These are phyloP conservation scores for Cryptococcus sp. DNA, from an alignment of 1,284 basidiomycete species.

Conservation along the genomic window DNA sequence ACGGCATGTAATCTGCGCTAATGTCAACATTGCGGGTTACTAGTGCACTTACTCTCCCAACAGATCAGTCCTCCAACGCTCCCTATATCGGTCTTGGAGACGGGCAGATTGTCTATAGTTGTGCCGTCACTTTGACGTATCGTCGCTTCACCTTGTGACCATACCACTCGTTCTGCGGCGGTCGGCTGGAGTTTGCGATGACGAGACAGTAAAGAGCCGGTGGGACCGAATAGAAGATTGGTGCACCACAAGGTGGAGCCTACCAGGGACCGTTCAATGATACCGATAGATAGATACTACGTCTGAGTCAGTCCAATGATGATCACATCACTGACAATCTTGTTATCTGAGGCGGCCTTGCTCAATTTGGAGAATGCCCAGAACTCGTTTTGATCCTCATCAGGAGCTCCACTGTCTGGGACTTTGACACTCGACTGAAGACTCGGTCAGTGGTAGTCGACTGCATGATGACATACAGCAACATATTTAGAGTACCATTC, in stretches of 20 bases:
- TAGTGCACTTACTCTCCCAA: conserved; percentile 62
- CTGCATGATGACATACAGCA: conserved; percentile 22
- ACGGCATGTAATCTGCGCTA: conserved; percentile 65
- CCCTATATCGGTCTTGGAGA: conserved; percentile 54
- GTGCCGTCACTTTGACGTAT: conserved; percentile 48
- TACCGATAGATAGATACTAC: conserved; percentile 66
- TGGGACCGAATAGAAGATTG: conserved; percentile 65
- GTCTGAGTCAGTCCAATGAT: conserved; percentile 7
- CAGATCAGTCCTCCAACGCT: conserved; percentile 66
- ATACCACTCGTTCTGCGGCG: conserved; percentile 67
- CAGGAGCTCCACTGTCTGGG: conserved; percentile 21
- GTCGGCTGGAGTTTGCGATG: conserved; percentile 76
- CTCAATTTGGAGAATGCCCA: conserved; percentile 28
- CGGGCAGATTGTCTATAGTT: conserved; percentile 38
- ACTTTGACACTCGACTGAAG: conserved; percentile 22
- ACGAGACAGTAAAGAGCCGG: conserved; percentile 62
- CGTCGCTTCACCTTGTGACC: conserved; percentile 60
- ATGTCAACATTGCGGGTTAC: background rate
- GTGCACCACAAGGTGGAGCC: conserved; percentile 70
- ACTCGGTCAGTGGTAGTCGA: background rate
- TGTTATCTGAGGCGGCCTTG: conserved; percentile 23
- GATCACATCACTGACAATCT: conserved; percentile 5
- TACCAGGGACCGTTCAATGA: conserved; percentile 65
- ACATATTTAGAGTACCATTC: conserved; percentile 55
- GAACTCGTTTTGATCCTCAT: conserved; percentile 14